phyloP scores from a whole-genome alignment of 2,329 filamentous ascomycete genomes.

The Monascus ruber region DNA sequence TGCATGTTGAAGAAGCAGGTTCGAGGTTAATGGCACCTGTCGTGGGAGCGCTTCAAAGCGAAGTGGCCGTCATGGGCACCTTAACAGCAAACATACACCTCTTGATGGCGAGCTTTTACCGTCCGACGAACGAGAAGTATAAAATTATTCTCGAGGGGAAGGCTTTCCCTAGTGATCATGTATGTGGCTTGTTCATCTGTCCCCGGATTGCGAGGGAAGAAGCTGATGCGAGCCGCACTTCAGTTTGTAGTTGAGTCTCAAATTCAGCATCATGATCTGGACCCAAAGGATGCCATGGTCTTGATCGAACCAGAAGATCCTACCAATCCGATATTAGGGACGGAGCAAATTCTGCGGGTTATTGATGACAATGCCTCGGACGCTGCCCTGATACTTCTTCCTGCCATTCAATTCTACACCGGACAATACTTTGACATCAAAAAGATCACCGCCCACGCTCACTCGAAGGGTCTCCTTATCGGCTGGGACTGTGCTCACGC shows the following conservation, averaged over 20 bases:
- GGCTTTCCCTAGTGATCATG: constrained; percentile 79
- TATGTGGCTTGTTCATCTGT: constrained; percentile 24
- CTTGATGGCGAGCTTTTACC: constrained; percentile 75
- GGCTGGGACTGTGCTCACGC: constrained; percentile 88
- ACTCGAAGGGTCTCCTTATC: constrained; percentile 56
- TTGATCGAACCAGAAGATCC: constrained; percentile 54
- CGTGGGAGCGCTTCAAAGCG: constrained; percentile 59
- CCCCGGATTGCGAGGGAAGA: neutral
- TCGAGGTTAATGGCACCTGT: constrained; percentile 59
- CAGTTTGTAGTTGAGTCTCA: constrained; percentile 79
- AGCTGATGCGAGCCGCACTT: constrained; percentile 3
- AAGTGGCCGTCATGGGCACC: constrained; percentile 82
- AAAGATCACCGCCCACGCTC: constrained; percentile 66
- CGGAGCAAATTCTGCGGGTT: constrained; percentile 56
- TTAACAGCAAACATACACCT: constrained; percentile 73
- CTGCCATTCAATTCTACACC: constrained; percentile 85
- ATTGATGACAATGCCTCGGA: constrained; percentile 65
- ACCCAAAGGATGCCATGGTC: constrained; percentile 59
- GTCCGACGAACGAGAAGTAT: constrained; percentile 51
- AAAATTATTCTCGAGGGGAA: constrained; percentile 86
- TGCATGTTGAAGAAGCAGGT: constrained; percentile 67
- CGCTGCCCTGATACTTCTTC: constrained; percentile 66
- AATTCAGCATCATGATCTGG: constrained; percentile 56
- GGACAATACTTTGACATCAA: constrained; percentile 79
- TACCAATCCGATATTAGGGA: constrained; percentile 51